These are phyloP conservation scores for Rubia yunnanensis DNA, from an alignment of 257 asterid genomes.

Conservation along the genomic window DNA sequence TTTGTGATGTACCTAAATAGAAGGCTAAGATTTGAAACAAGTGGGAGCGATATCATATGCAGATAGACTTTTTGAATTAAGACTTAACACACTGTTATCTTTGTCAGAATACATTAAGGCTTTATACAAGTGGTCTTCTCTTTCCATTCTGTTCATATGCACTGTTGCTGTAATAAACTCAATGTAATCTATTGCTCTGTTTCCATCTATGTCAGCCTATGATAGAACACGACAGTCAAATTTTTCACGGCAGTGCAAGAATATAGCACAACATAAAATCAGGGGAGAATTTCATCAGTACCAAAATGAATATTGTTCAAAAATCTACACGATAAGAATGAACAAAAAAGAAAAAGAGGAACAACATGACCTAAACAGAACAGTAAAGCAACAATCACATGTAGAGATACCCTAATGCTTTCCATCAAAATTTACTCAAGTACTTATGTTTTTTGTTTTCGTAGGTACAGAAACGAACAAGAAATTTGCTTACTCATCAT, in stretches of 20 bases:
- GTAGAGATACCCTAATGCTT: background rate
- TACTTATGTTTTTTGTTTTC: background rate
- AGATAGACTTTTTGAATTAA: background rate
- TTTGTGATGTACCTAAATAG: slow-evolving; percentile 33
- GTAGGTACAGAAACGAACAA: background rate
- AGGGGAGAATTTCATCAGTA: background rate
- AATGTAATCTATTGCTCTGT: slow-evolving; percentile 84
- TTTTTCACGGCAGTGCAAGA: no score
- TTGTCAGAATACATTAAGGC: slow-evolving; percentile 80
- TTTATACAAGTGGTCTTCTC: slow-evolving; percentile 68
- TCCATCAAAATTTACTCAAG: background rate
- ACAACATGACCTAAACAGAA: background rate
- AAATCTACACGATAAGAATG: background rate
- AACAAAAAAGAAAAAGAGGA: background rate
- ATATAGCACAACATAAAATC: background rate
- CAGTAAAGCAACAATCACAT: background rate
- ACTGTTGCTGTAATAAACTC: slow-evolving; percentile 91
- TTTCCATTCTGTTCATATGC: slow-evolving; percentile 89
- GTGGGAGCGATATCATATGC: background rate
- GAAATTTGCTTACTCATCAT: no score
- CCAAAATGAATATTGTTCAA: no score
- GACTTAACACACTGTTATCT: slow-evolving; percentile 83
- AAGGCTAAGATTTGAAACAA: slow-evolving; percentile 26
- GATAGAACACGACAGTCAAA: background rate
- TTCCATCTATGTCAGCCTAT: slow-evolving; percentile 98